Base-by-base conservation (phyloP, 495 filamentous ascomycete species). In the Zalerion maritima region DNA sequence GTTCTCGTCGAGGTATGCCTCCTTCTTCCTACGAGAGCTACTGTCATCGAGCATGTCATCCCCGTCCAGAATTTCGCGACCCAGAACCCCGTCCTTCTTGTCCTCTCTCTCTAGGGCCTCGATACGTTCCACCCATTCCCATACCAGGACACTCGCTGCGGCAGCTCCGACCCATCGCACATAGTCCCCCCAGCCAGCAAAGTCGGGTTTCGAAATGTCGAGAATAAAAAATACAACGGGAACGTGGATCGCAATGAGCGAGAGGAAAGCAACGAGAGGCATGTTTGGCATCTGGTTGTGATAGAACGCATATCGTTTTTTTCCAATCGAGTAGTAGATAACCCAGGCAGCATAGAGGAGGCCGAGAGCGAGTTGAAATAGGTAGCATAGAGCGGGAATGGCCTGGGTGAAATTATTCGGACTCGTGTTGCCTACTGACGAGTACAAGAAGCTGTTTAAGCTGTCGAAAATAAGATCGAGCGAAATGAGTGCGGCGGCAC, bases 101-200 rank as follows among this genome's bases (percentile, higher is more conserved):
- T 97, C 89, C 45, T 97, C 87, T 29, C 89, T 70, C 53, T 97
- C 89, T 27, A 97, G 55, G 0, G 84, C 84, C 49, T 97, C 89
- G 30, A 97, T 97, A n/a, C 91, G 69, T 50, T 97, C 89, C 11
- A 97, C 89, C 89, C 89, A 97, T 52, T 97, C 89, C 89, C 89
- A 97, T 1, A 97, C 89, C 10, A 96, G 79, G 12, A 94, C 89
- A 55, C 85, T 94, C 5, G 89, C 91, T 2, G 85, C 84, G 0
- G 86, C 85, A 1, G 91, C 89, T 18, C 89, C 91, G 24, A 96
- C 91, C 89, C 91, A 97, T 42, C 89, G 63, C 29, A 96, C 83
- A 44, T 94, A 97, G 37, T 91, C 89, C 42, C 89, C 91, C 89
- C 89, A 97, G 10, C 83, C 85, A 16, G 81, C 82, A 26, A 94